A percentile compares a stretch with the other conserved stretches of the same genome.
Evolutionary conservation across 2,329 filamentous ascomycete species (phyloP).

Genomic region (Metarhizium guizhouense): DNA sequence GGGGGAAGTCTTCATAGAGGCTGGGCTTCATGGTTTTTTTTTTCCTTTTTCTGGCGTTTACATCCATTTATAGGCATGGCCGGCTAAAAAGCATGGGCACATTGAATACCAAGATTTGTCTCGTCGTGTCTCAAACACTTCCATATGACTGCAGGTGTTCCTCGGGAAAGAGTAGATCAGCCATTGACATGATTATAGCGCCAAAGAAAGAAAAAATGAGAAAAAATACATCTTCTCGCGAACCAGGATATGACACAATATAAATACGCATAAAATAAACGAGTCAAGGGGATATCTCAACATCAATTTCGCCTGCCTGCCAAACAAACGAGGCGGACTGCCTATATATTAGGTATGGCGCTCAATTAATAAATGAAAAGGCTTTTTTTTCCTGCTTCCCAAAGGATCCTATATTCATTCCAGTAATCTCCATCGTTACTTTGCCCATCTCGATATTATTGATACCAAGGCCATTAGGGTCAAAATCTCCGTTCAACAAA

Average conservation of each 20-base stretch:
- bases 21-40: background rate
- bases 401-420: background rate
- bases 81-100: background rate
- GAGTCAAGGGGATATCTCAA: constrained; percentile 17
- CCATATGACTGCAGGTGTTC: no score
- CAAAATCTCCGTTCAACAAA: background rate
- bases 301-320: constrained; percentile 22
- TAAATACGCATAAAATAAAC: background rate
- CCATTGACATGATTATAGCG: no score
- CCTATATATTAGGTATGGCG: background rate
- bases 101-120: no score
- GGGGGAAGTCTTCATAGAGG: constrained; percentile 24
- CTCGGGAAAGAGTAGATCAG: no score
- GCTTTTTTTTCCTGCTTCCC: background rate
- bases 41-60: background rate
- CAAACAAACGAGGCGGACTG: constrained; percentile 2
- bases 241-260: background rate
- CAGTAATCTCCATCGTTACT: background rate
- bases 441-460: background rate
- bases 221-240: no score
- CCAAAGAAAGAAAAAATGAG: no score
- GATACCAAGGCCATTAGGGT: background rate
- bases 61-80: background rate
- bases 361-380: background rate
- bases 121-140: no score